Percentiles rank a stretch among this genome's conserved stretches.
phyloP scores from a whole-genome alignment of 257 asterid species.

The Misopates orontium region DNA sequence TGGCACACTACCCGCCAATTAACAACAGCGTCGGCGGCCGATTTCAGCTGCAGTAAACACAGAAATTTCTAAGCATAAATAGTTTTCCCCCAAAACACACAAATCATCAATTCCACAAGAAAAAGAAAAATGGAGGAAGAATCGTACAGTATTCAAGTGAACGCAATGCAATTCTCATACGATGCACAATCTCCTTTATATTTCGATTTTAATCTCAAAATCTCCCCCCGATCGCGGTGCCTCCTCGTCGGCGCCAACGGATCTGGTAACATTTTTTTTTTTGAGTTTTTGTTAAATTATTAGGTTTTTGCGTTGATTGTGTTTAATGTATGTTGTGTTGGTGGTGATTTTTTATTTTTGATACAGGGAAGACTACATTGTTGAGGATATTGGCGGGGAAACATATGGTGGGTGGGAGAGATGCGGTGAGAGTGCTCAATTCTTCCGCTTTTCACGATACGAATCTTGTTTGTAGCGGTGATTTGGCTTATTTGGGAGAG shows the following conservation, averaged over 20 bases:
- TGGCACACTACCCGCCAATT: conserved; percentile 22
- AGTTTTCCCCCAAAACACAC: no score
- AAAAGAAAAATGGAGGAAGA: conserved; percentile 39
- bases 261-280: conserved; percentile 52
- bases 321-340: conserved; percentile 1
- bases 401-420: conserved; percentile 96
- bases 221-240: conserved; percentile 79
- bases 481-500: conserved; percentile 88
- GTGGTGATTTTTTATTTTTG: background rate
- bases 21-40: background rate
- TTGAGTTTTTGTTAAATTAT: background rate
- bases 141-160: conserved; percentile 55
- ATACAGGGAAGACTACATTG: conserved; percentile 82
- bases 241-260: conserved; percentile 98
- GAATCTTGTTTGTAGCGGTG: conserved; percentile 80
- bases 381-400: conserved; percentile 95
- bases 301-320: background rate
- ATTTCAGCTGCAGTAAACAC: background rate
- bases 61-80: background rate
- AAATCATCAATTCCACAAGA: background rate
- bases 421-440: conserved; percentile 81
- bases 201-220: conserved; percentile 63
- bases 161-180: conserved; percentile 87
- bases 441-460: conserved; percentile 94
- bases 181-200: conserved; percentile 62